Evolutionary conservation across 441 rosid genomes (phyloP), one percentile per base, ranked within the genome.

Genomic region (Omphalea diandra): DNA sequence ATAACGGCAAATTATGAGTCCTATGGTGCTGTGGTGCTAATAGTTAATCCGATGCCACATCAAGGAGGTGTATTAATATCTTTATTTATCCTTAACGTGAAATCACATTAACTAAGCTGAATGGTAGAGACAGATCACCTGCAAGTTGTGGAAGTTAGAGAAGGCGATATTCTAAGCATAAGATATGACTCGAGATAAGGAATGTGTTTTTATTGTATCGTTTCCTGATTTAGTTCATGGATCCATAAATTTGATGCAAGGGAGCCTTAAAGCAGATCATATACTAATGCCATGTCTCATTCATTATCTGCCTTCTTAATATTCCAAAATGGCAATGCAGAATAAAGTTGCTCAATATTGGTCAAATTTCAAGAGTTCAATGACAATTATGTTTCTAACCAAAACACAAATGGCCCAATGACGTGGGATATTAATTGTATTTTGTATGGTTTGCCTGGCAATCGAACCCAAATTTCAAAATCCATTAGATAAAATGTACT

Each of bases 91-190:
- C 20, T 12, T 29, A n/a, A 5, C 33, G 35, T 18, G 50, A 33
- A 72, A 49, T 38, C 52, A 52, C 59, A 55, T 20, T 8, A 29
- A 50, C 24, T 46, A 54, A 55, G 55, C 15, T 41, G 55, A 56
- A 17, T 57, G 75, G 65, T 10, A 33, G 31, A 32, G 75, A 72
- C 69, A 27, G 65, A 33, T 65, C 27, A 57, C 11, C 60, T 46
- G 65, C 59, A 65, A 18, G 35, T 18, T 46, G 27, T 33, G 62
- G 64, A 49, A 63, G 62, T 22, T 29, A 35, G 12, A 29, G 40
- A 22, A 26, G 18, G 10, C 18, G 38, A 43, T 44, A 20, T 59
- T 57, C 35, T 59, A 72, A 56, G 63, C 44, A 24, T 36, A 36
- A 36, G 53, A 38, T 72, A 54, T 57, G 31, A 57, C 49, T 35